These are phyloP conservation scores for Calonectria pauciramosa DNA, from an alignment of 2,329 filamentous ascomycete species.

Conservation along the genomic window DNA sequence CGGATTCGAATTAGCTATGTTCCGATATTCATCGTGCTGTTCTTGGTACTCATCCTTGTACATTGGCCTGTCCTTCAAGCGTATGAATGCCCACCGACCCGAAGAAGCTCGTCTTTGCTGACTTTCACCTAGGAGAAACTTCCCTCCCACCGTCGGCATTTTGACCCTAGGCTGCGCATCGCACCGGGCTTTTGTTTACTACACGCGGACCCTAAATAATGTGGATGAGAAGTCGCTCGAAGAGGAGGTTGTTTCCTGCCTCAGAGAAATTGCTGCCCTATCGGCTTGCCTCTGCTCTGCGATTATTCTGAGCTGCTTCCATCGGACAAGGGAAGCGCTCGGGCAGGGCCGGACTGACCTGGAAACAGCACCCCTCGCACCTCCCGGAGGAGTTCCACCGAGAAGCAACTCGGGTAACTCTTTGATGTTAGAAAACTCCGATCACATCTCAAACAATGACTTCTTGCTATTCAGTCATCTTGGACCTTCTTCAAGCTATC, in stretches of 20 bases:
- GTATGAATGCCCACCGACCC: constrained; percentile 33
- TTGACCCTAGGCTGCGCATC: constrained; percentile 24
- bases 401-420: not conserved
- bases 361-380: constrained; percentile 19
- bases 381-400: not conserved
- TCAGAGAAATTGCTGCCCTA: constrained; percentile 26
- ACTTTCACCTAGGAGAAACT: constrained; percentile 33
- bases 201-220: constrained; percentile 2
- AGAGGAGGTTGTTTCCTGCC: constrained; percentile 23
- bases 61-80: constrained; percentile 32
- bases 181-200: constrained; percentile 16
- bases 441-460: not conserved
- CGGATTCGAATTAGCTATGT: constrained; percentile 23
- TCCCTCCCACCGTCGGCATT: constrained; percentile 26
- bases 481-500: not conserved
- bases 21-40: constrained; percentile 31
- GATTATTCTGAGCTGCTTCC: constrained; percentile 22
- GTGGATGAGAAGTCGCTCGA: constrained; percentile 9
- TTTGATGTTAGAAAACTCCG: not conserved
- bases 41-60: constrained; percentile 26
- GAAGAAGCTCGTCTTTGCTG: constrained; percentile 27
- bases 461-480: not conserved
- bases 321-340: not conserved
- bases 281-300: constrained; percentile 24
- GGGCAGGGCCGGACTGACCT: constrained; percentile 7